Percentiles rank a stretch among this genome's conserved stretches.
Evolutionary conservation across 2,329 filamentous ascomycete genomes (phyloP).

Genomic region (Monilinia polystroma): DNA sequence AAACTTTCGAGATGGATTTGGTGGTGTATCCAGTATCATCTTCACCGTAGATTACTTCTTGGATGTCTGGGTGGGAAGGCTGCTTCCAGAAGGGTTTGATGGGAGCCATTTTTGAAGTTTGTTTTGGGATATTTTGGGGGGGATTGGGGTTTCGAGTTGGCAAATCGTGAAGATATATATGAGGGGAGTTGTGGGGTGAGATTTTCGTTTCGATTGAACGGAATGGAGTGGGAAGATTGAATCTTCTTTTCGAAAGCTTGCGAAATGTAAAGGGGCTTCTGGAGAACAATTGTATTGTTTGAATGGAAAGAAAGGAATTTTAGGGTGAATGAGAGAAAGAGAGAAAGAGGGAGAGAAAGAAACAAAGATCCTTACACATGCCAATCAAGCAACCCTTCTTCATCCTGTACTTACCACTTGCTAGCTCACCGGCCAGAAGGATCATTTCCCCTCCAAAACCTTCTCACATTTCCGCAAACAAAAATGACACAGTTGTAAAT

Average conservation of each 20-base stretch:
- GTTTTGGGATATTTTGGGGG: neutral
- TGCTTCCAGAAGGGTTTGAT: constrained; percentile 58
- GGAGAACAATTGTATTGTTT: neutral
- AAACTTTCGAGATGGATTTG: constrained; percentile 56
- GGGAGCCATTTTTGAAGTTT: constrained; percentile 48
- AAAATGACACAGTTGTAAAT: neutral
- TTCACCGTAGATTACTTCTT: constrained; percentile 54
- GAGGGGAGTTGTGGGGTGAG: neutral
- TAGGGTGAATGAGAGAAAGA: neutral
- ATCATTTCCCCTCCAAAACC: neutral
- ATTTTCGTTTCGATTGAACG: neutral
- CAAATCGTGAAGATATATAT: constrained; percentile 3
- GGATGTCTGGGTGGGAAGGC: constrained; percentile 59
- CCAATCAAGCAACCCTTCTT: neutral
- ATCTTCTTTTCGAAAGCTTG: neutral
- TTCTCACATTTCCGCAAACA: neutral
- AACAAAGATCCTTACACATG: constrained; percentile 8
- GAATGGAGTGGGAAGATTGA: no score
- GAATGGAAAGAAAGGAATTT: neutral
- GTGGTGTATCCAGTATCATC: constrained; percentile 52
- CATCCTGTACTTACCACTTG: neutral
- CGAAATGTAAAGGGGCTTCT: neutral
- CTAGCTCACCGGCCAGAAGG: constrained; percentile 13
- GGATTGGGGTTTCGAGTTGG: neutral
- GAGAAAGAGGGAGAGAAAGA: neutral